These are phyloP conservation scores for Tylopilus plumbeoviolaceoides DNA, from an alignment of 768 basidiomycete genomes.

Conservation along the genomic window DNA sequence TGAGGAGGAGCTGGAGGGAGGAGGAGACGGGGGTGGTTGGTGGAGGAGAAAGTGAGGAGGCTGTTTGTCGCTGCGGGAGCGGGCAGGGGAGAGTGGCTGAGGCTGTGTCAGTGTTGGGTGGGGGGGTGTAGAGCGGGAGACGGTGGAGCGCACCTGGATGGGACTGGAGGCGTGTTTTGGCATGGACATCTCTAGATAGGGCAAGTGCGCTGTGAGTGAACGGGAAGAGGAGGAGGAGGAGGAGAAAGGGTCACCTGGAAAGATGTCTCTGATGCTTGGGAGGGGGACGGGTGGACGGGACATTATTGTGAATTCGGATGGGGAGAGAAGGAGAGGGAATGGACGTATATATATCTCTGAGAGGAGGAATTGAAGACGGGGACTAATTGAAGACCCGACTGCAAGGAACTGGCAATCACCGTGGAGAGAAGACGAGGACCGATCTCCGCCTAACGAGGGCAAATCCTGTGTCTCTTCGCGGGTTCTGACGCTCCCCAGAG, in stretches of 20 bases:
- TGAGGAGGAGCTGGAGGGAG: conserved; percentile 27
- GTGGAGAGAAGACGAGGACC: conserved; percentile 12
- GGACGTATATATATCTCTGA: conserved; percentile 12
- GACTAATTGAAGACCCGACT: conserved; percentile 19
- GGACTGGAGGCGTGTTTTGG: not conserved
- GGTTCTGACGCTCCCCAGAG: conserved; percentile 4
- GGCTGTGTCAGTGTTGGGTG: not conserved
- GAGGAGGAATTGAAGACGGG: conserved; percentile 14
- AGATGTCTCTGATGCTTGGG: conserved; percentile 54
- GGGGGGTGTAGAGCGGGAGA: conserved; percentile 5
- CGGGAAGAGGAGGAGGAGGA: not conserved
- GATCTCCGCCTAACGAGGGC: conserved; percentile 18
- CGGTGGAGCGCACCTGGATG: conserved; percentile 4
- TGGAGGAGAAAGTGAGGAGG: conserved; percentile 5
- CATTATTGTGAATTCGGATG: conserved; percentile 16
- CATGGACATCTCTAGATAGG: conserved; percentile 23
- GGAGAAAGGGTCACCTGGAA: conserved; percentile 39
- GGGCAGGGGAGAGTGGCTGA: not conserved
- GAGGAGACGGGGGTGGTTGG: conserved; percentile 19
- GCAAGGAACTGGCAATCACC: conserved; percentile 23
- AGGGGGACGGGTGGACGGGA: conserved; percentile 32
- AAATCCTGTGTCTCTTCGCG: conserved; percentile 23
- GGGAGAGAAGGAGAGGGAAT: not conserved
- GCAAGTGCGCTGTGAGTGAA: conserved; percentile 8
- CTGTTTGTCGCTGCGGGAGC: not conserved